Evolutionary conservation across 2,329 filamentous ascomycete genomes (phyloP).

Genomic region (Exophiala sp.): DNA sequence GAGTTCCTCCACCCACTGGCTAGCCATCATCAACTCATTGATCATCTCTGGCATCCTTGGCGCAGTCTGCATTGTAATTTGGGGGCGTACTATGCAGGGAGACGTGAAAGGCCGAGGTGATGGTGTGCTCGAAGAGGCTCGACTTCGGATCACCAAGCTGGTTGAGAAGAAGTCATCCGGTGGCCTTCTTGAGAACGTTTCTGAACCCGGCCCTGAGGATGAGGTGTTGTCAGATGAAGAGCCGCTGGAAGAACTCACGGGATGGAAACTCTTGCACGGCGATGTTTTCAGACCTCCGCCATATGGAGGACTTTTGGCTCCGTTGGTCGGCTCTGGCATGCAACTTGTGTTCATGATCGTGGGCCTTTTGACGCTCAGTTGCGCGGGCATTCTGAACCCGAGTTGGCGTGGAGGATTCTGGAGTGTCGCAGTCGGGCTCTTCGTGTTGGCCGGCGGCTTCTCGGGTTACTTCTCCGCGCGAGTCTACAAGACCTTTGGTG

Average conservation of each 20-base stretch:
- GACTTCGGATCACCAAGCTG: constrained; percentile 43
- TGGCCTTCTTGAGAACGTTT: constrained; percentile 53
- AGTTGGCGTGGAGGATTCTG: constrained; percentile 87
- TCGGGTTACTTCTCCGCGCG: constrained; percentile 83
- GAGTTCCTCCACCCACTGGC: constrained; percentile 74
- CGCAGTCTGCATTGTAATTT: constrained; percentile 71
- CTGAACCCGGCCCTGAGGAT: constrained; percentile 44
- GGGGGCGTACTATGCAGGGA: constrained; percentile 68
- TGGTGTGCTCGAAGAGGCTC: constrained; percentile 59
- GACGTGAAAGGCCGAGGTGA: constrained; percentile 73
- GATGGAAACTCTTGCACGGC: constrained; percentile 84
- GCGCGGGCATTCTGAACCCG: constrained; percentile 72
- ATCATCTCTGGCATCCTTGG: constrained; percentile 75
- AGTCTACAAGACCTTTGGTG: constrained; percentile 77
- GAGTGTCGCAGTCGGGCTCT: constrained; percentile 74
- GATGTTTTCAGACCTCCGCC: constrained; percentile 75
- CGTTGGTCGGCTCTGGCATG: constrained; percentile 76
- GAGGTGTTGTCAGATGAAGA: constrained; percentile 61
- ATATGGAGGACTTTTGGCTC: constrained; percentile 67
- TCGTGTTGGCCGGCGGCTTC: constrained; percentile 74
- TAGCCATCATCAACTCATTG: constrained; percentile 80
- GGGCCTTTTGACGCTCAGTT: constrained; percentile 65
- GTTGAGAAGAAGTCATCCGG: constrained; percentile 47
- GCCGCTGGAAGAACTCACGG: constrained; percentile 68
- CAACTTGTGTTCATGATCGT: constrained; percentile 77